Evolutionary conservation across 225 moss, liverwort and hornwort species (phyloP).

Genomic region (Anthoceros angustus): DNA sequence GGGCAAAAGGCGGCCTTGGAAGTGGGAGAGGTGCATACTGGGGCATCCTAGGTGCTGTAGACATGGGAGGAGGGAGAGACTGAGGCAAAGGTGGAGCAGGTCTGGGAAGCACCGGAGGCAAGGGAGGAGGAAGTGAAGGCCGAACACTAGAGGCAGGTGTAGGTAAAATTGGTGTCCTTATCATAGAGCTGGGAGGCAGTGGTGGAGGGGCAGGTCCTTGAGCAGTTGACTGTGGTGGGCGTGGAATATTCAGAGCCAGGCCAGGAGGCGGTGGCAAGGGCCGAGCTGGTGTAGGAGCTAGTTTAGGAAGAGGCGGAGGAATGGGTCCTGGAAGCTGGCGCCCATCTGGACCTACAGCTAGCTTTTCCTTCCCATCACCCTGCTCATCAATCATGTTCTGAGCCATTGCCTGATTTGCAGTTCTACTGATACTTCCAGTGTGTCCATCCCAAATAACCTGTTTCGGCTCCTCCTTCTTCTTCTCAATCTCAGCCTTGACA

Average conservation of each 20-base stretch:
- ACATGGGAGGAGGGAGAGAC: slow-evolving; percentile 33
- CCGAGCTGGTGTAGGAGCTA: slow-evolving; percentile 79
- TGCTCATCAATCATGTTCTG: slow-evolving; percentile 96
- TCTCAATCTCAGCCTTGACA: slow-evolving; percentile 99
- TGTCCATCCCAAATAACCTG: slow-evolving; percentile 99
- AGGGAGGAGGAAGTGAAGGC: slow-evolving; percentile 54
- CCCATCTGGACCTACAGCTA: slow-evolving; percentile 64
- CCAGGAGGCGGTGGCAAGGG: slow-evolving; percentile 94
- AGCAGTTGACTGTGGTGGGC: slow-evolving; percentile 47
- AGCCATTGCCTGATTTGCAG: slow-evolving; percentile 97
- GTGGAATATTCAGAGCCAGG: slow-evolving; percentile 75
- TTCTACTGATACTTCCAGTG: slow-evolving; percentile 94
- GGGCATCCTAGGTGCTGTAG: slow-evolving; percentile 21
- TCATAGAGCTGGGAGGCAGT: slow-evolving; percentile 13
- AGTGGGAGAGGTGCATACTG: slow-evolving; percentile 49
- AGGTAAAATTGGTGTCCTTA: slow-evolving; percentile 53
- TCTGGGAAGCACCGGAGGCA: slow-evolving; percentile 25
- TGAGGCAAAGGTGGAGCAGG: slow-evolving; percentile 41
- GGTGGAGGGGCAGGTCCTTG: slow-evolving; percentile 36
- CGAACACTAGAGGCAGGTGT: slow-evolving; percentile 50
- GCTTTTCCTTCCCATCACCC: slow-evolving; percentile 81
- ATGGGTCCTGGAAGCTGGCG: slow-evolving; percentile 81
- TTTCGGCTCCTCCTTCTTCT: slow-evolving; percentile 95
- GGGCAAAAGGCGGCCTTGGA: slow-evolving; percentile 54
- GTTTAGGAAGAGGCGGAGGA: slow-evolving; percentile 81